A percentile compares a stretch with the other conserved stretches of the same genome.
These are phyloP conservation scores for Eruca vesicaria DNA, from an alignment of 441 rosid species.

Conservation along the genomic window DNA sequence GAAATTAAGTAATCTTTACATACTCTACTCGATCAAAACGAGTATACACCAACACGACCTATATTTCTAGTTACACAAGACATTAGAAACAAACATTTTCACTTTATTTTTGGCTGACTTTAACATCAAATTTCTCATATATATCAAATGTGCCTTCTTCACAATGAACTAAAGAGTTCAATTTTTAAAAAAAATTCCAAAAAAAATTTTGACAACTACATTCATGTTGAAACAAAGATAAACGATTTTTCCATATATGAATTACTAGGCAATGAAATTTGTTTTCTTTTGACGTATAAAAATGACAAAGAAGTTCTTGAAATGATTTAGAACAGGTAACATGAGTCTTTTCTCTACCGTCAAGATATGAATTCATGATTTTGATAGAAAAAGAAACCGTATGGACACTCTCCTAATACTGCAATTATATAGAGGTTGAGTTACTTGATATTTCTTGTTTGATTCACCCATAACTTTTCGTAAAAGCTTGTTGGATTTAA, in stretches of 20 bases:
- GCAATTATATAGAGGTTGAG: background rate
- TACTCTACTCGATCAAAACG: background rate
- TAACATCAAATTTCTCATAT: too few species aligned
- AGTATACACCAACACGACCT: background rate
- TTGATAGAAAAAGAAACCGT: background rate
- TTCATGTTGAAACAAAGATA: background rate
- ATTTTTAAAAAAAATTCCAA: too few species aligned
- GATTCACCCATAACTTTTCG: slow-evolving; percentile 26
- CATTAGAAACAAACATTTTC: background rate
- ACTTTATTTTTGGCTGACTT: too few species aligned
- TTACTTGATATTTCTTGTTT: slow-evolving; percentile 13
- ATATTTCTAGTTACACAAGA: background rate
- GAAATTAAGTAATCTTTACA: background rate
- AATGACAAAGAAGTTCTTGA: background rate
- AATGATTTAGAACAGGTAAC: background rate
- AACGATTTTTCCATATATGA: background rate
- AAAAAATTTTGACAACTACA: background rate
- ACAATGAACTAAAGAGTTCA: too few species aligned
- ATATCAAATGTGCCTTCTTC: too few species aligned
- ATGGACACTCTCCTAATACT: background rate
- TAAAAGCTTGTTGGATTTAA: slow-evolving; percentile 18
- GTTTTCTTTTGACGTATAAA: background rate
- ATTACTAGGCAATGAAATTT: background rate
- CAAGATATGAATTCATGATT: background rate
- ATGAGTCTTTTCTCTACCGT: background rate